phyloP scores from a whole-genome alignment of 225 moss, liverwort and hornwort species.

The Asterella californica region DNA sequence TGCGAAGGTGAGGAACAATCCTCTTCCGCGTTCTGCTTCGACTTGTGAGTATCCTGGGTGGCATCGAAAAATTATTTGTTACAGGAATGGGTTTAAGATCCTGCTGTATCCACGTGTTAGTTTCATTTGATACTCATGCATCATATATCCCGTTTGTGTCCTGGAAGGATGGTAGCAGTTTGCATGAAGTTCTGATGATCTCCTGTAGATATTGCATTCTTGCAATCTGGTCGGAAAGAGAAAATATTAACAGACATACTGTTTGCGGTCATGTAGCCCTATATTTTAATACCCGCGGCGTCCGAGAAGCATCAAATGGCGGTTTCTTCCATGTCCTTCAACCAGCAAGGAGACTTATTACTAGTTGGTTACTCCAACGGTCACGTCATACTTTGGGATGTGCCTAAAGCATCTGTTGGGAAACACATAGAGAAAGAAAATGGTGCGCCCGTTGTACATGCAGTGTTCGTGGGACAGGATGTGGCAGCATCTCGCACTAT shows the following conservation, averaged over 20 bases:
- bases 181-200: too few relatives aligned
- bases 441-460: constrained; percentile 77
- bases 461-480: constrained; percentile 89
- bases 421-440: constrained; percentile 76
- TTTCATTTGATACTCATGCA: background rate
- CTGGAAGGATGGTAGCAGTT: background rate
- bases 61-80: too few relatives aligned
- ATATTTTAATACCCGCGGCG: constrained; percentile 65
- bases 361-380: constrained; percentile 93
- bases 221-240: background rate
- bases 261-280: constrained; percentile 54
- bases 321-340: constrained; percentile 93
- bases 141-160: background rate
- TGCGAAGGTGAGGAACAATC: constrained; percentile 41
- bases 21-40: background rate
- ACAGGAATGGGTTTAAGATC: background rate
- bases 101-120: background rate
- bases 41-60: background rate
- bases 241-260: constrained; percentile 1
- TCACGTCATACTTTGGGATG: constrained; percentile 80
- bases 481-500: constrained; percentile 71
- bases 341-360: constrained; percentile 90
- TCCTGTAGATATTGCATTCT: background rate
- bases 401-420: constrained; percentile 62
- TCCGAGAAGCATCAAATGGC: constrained; percentile 68